Conservation (phyloP, 2,329 filamentous ascomycete genomes). For the Aschersonia sp. region DNA sequence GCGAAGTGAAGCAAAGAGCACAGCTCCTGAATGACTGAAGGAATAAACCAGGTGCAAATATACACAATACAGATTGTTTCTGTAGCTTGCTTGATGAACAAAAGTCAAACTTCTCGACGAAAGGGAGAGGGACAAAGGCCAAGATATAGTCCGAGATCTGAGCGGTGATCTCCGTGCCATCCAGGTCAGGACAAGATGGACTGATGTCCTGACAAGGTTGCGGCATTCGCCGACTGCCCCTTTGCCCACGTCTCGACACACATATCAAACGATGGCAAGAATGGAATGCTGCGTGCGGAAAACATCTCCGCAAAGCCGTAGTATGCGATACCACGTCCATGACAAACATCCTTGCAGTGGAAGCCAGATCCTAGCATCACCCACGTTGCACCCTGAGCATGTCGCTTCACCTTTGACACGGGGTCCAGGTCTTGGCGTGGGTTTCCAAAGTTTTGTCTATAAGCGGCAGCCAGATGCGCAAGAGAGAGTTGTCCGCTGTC, state of each 20-base stretch:
- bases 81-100: background rate
- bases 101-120: background rate
- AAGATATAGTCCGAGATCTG: slow-evolving; percentile 1
- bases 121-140: background rate
- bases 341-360: background rate
- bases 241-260: background rate
- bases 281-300: background rate
- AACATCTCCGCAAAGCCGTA: background rate
- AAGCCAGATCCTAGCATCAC: background rate
- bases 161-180: background rate
- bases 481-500: too few species aligned
- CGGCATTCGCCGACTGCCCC: background rate
- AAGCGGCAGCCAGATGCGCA: too few species aligned
- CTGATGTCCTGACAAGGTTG: background rate
- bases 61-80: background rate
- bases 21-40: slow-evolving; percentile 12
- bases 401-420: slow-evolving; percentile 2
- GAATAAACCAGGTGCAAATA: background rate
- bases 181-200: background rate
- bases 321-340: background rate
- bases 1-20: slow-evolving; percentile 12
- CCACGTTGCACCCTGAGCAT: background rate
- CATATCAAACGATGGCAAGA: background rate
- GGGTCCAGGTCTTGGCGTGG: background rate
- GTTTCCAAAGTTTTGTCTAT: background rate